These are phyloP conservation scores for Metschnikowia reukaufii DNA, from an alignment of 805 yeast species.

Conservation along the genomic window DNA sequence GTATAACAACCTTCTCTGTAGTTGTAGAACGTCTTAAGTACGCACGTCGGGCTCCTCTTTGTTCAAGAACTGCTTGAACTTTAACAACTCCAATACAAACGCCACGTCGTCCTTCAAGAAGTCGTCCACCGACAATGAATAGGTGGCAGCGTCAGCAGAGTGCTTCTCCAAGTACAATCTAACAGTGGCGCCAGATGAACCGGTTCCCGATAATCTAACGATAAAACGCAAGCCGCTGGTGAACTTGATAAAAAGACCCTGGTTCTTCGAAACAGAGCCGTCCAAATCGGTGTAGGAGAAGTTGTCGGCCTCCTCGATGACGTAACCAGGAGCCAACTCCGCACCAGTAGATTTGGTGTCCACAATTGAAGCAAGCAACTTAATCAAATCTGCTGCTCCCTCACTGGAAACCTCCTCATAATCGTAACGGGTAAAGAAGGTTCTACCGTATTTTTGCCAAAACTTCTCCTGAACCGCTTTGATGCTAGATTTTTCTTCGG, in stretches of 20 bases:
- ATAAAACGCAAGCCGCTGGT: slow-evolving; percentile 82
- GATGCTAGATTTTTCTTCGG: slow-evolving; percentile 62
- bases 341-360: slow-evolving; percentile 45
- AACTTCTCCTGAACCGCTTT: slow-evolving; percentile 77
- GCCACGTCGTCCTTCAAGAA: slow-evolving; percentile 64
- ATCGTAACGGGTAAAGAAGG: slow-evolving; percentile 96
- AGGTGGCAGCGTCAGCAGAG: slow-evolving; percentile 55
- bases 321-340: slow-evolving; percentile 46
- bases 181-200: slow-evolving; percentile 96
- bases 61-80: slow-evolving; percentile 72
- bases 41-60: slow-evolving; percentile 86
- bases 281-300: slow-evolving; percentile 92
- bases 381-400: slow-evolving; percentile 71
- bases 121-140: slow-evolving; percentile 57
- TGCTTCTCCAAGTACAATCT: slow-evolving; percentile 88
- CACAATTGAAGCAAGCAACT: slow-evolving; percentile 37
- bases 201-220: slow-evolving; percentile 93
- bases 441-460: slow-evolving; percentile 92
- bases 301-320: slow-evolving; percentile 76
- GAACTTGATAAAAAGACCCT: slow-evolving; percentile 84
- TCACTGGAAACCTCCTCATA: slow-evolving; percentile 79
- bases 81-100: slow-evolving; percentile 64
- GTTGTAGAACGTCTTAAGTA: slow-evolving; percentile 45
- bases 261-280: slow-evolving; percentile 83
- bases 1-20: not conserved